Evolutionary conservation across 257 asterid genomes (phyloP), one percentile per base, ranked within the genome.

Genomic region (Verbascum thapsus): DNA sequence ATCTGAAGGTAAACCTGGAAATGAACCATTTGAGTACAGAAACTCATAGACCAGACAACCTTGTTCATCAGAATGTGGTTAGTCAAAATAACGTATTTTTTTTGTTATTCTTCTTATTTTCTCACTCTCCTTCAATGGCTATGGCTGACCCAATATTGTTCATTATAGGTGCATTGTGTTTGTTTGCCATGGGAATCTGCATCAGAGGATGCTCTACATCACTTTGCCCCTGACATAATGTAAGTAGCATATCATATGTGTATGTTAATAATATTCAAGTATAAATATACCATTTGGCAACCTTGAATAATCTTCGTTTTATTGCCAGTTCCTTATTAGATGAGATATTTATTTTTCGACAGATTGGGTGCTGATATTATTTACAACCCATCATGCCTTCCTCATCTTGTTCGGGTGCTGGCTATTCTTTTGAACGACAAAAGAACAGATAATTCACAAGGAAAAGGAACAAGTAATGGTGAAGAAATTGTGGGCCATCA

Each of bases 281-380:
- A 12, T 53, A 42, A 12, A 41, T 5, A 30, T 19, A 20, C 32
- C 26, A 11, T 12, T 42, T 18, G 20, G 45, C n/a, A 12, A n/a
- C 16, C 12, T 3, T 5, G 18, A n/a, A n/a, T n/a, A n/a, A n/a
- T n/a, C n/a, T 48, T 48, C 18, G 2, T 16, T 8, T 17, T 8
- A 38, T 10, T 51, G 37, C 15, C 11, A 6, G 39, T 51, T 22
- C 12, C 58, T 20, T 20, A 9, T 20, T 6, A 26, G 16, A 53
- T 48, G 53, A 15, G 2, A 48, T 48, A 8, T 43, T 39, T 53
- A 7, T 47, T n/a, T 49, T 30, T 69, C 65, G 51, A 16, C 85
- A 92, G 99, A 76, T 78, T 92, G 72, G 99, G 95, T 13, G 97
- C 99, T 61, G 99, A 92, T 76, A 78, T 89, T 56, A 84, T 92